These are phyloP conservation scores for Hebeloma cylindrosporum DNA, from an alignment of 768 basidiomycete species.

Conservation along the genomic window DNA sequence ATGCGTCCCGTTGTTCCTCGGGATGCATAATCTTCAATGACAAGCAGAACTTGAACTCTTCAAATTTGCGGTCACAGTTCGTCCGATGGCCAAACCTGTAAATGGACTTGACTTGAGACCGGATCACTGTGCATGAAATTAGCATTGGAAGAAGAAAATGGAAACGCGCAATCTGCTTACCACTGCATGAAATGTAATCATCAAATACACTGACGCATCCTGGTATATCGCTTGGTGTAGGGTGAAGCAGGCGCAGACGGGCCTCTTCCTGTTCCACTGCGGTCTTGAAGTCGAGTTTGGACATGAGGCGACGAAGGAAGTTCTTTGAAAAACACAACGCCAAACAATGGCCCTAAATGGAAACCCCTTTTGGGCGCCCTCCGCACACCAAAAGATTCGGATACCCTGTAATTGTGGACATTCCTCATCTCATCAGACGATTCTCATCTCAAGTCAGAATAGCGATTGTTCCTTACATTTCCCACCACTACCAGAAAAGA, in stretches of 20 bases:
- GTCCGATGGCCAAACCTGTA: constrained; percentile 82
- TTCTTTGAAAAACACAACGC: too few species aligned
- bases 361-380: too few species aligned
- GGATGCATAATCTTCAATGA: constrained; percentile 75
- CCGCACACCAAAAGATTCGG: too few species aligned
- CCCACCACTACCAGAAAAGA: too few species aligned
- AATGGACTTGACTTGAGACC: constrained; percentile 77
- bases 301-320: too few species aligned
- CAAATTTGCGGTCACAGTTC: constrained; percentile 73
- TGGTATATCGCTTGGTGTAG: constrained; percentile 77
- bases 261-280: constrained; percentile 67
- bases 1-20: constrained; percentile 76
- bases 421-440: too few species aligned
- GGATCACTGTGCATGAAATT: constrained; percentile 52
- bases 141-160: constrained; percentile 1
- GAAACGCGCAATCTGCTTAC: constrained; percentile 34
- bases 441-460: too few species aligned
- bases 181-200: constrained; percentile 68
- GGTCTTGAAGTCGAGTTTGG: constrained; percentile 50
- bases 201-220: constrained; percentile 78
- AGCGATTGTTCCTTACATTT: too few species aligned
- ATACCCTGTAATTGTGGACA: too few species aligned
- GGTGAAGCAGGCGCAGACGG: constrained; percentile 64
- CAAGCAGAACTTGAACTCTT: constrained; percentile 96
- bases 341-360: too few species aligned